Percentiles rank a stretch among this genome's conserved stretches.
These are phyloP conservation scores for Pseudomonodictys pantanalensis DNA, from an alignment of 495 filamentous ascomycete genomes.

Conservation along the genomic window DNA sequence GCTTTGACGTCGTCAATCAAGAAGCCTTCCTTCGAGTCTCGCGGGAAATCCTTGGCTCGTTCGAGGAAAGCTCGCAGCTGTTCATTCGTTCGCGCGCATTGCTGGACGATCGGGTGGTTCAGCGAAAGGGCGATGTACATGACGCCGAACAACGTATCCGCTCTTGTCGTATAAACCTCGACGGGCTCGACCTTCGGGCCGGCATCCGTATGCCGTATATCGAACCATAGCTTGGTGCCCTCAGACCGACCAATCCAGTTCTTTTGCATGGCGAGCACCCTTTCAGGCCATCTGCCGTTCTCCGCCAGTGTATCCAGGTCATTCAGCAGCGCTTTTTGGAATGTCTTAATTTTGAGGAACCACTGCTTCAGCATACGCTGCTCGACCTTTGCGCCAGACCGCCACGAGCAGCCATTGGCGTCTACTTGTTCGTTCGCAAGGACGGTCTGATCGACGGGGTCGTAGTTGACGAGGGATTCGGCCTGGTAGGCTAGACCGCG, in stretches of 20 bases:
- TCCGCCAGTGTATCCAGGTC: constrained; percentile 65
- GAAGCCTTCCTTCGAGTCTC: constrained; percentile 74
- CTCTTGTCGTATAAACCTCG: constrained; percentile 79
- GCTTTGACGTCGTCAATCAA: constrained; percentile 58
- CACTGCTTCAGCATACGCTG: constrained; percentile 78
- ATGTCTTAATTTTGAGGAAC: constrained; percentile 82
- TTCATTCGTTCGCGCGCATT: constrained; percentile 56
- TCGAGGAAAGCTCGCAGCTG: constrained; percentile 66
- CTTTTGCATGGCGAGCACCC: constrained; percentile 76
- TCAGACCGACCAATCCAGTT: constrained; percentile 83
- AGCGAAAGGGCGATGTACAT: constrained; percentile 79
- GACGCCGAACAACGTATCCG: constrained; percentile 80
- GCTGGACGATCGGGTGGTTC: constrained; percentile 66
- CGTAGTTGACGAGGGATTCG: constrained; percentile 82
- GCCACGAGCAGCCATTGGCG: constrained; percentile 77
- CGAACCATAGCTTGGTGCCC: constrained; percentile 71
- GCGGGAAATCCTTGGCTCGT: constrained; percentile 56
- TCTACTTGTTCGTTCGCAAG: constrained; percentile 91
- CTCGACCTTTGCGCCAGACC: constrained; percentile 82
- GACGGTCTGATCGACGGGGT: constrained; percentile 85
- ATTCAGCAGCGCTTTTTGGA: constrained; percentile 67
- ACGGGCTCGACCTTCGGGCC: constrained; percentile 40
- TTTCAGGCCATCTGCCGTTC: constrained; percentile 71
- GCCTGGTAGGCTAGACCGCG: constrained; percentile 73
- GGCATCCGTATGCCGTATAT: constrained; percentile 41